These are phyloP conservation scores for Melanopsichium pennsylvanicum DNA, from an alignment of 1,284 basidiomycete species.

Conservation along the genomic window DNA sequence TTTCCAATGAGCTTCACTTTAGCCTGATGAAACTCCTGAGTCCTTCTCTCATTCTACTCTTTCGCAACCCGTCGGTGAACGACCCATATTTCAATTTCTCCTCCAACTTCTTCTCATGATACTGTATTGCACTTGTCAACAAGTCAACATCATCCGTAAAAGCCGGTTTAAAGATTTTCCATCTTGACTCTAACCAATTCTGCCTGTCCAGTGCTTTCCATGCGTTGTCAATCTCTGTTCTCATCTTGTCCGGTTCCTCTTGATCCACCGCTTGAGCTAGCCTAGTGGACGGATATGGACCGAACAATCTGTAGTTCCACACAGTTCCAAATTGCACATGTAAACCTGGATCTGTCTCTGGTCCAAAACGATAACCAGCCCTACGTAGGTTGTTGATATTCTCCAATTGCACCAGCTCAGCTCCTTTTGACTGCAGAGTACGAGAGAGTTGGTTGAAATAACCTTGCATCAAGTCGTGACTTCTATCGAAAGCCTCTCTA, in stretches of 20 bases:
- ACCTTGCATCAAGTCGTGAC: too few species aligned
- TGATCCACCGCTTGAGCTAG: not conserved
- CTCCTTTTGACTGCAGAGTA: too few species aligned
- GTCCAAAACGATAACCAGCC: not conserved
- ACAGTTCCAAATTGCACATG: not conserved
- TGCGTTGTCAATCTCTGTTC: constrained; percentile 16
- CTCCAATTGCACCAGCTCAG: not conserved
- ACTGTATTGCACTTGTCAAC: constrained; percentile 2
- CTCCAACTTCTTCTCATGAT: not conserved
- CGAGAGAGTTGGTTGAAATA: too few species aligned
- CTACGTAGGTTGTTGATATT: constrained; percentile 11
- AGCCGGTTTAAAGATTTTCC: not conserved
- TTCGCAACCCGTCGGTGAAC: not conserved
- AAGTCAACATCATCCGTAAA: constrained; percentile 12
- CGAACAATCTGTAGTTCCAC: constrained; percentile 1
- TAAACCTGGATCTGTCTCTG: constrained; percentile 4
- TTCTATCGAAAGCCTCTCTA: too few species aligned
- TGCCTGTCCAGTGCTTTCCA: constrained; percentile 7
- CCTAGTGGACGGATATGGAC: constrained; percentile 10
- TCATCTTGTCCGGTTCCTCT: not conserved
- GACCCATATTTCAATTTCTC: not conserved
- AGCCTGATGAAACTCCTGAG: too few species aligned
- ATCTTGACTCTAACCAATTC: not conserved
- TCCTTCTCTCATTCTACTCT: too few species aligned
- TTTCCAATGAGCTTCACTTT: too few species aligned